A percentile compares a stretch with the other conserved stretches of the same genome.
These are phyloP conservation scores for Polysphondylium violaceum DNA, from an alignment of 78 protist species.

Conservation along the genomic window DNA sequence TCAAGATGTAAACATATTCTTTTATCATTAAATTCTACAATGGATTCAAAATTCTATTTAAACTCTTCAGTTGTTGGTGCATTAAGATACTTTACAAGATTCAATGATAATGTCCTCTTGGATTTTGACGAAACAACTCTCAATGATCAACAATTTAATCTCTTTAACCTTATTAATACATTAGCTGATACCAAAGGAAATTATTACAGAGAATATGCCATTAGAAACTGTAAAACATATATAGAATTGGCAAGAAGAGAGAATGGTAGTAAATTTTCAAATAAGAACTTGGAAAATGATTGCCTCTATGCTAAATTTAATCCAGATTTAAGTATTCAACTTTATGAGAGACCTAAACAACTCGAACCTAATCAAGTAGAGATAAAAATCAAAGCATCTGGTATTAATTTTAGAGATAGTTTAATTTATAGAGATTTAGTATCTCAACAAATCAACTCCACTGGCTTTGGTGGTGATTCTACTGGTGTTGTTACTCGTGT, in stretches of 20 bases:
- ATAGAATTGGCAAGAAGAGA: background rate
- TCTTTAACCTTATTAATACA: background rate
- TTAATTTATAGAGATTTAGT: background rate
- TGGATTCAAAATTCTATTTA: background rate
- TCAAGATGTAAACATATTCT: conserved; percentile 5
- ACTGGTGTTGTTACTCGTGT: conserved; percentile 40
- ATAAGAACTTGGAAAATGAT: background rate
- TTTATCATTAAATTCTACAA: background rate
- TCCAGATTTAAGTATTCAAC: background rate
- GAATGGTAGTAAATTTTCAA: background rate
- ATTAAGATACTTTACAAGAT: background rate
- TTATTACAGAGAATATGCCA: background rate
- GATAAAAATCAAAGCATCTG: conserved; percentile 16
- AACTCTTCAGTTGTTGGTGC: background rate
- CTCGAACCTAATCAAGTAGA: conserved; percentile 12
- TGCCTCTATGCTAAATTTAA: background rate
- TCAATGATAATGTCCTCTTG: background rate
- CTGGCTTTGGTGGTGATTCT: conserved; percentile 25
- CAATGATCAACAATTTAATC: background rate
- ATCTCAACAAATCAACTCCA: background rate
- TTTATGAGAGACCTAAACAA: background rate
- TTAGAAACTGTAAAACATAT: background rate
- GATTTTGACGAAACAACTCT: background rate
- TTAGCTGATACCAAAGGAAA: background rate
- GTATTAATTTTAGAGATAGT: conserved; percentile 14